Percentiles rank a stretch among this genome's conserved stretches.
Conservation (phyloP, 225 moss, liverwort and hornwort genomes). For the Pleurozium schreberi region DNA sequence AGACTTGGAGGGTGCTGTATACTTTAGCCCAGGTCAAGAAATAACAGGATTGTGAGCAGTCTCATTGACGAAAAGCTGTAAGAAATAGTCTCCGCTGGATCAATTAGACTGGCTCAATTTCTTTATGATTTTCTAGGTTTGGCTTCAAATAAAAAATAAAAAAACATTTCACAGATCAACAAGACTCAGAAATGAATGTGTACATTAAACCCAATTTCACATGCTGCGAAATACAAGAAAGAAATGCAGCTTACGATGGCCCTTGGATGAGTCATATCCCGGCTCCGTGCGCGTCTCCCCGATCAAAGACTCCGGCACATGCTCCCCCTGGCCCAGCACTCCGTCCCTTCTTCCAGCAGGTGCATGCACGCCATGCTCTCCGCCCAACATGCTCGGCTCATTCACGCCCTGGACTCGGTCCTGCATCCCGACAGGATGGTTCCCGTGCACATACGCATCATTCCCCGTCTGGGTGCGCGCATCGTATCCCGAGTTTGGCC, state of each 20-base stretch:
- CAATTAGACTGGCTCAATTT: neutral
- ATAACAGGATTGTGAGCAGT: no score
- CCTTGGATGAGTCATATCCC: constrained; percentile 6
- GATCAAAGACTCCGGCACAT: rapidly evolving
- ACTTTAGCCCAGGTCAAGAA: neutral
- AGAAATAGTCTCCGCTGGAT: rapidly evolving
- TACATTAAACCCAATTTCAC: neutral
- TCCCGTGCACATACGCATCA: constrained; percentile 5
- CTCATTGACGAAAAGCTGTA: neutral
- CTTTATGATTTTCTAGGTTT: neutral
- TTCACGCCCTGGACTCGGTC: constrained; percentile 3
- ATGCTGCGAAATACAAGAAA: neutral
- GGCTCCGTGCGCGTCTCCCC: neutral
- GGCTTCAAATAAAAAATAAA: rapidly evolving
- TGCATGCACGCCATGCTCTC: neutral
- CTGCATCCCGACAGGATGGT: neutral
- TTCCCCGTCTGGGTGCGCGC: neutral
- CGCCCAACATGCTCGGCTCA: neutral
- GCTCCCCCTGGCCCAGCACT: neutral
- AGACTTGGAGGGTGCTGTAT: neutral
- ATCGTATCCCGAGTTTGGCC: neutral
- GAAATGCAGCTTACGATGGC: neutral
- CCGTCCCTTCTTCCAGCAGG: neutral
- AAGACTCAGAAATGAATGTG: neutral
- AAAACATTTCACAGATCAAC: no score